These are phyloP conservation scores for Dendrobium huoshanense DNA, from an alignment of 106 monocot genomes.

Conservation along the genomic window DNA sequence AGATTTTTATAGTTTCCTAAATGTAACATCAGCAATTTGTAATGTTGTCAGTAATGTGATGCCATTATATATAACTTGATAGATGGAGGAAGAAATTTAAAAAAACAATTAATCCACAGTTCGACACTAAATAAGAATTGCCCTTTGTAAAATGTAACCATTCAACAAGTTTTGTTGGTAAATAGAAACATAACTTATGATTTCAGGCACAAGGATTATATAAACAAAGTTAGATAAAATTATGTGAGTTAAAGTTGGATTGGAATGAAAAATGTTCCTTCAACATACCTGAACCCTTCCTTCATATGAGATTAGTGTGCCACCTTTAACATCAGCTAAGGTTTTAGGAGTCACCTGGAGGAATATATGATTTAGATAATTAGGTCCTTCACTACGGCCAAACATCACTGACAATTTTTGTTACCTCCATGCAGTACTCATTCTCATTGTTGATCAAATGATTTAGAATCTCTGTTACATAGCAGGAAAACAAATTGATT, in stretches of 20 bases:
- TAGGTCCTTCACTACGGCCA: neutral
- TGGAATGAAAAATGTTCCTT: neutral
- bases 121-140: neutral
- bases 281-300: constrained; percentile 84
- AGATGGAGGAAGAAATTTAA: neutral
- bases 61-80: neutral
- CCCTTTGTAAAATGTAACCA: neutral
- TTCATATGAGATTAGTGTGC: constrained; percentile 95
- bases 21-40: neutral
- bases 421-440: constrained; percentile 94
- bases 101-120: neutral
- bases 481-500: constrained; percentile 32
- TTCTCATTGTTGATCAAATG: constrained; percentile 84
- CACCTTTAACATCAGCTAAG: constrained; percentile 98
- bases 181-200: neutral
- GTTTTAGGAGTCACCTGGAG: constrained; percentile 96
- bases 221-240: neutral
- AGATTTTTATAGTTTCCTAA: neutral
- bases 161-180: neutral
- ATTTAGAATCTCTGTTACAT: constrained; percentile 71
- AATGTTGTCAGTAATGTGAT: neutral
- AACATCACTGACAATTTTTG: neutral
- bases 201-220: neutral
- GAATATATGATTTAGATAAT: neutral
- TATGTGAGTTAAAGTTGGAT: neutral